A percentile compares a stretch with the other conserved stretches of the same genome.
Evolutionary conservation across 768 basidiomycete species (phyloP).

Genomic region (Phylloporus sp.): DNA sequence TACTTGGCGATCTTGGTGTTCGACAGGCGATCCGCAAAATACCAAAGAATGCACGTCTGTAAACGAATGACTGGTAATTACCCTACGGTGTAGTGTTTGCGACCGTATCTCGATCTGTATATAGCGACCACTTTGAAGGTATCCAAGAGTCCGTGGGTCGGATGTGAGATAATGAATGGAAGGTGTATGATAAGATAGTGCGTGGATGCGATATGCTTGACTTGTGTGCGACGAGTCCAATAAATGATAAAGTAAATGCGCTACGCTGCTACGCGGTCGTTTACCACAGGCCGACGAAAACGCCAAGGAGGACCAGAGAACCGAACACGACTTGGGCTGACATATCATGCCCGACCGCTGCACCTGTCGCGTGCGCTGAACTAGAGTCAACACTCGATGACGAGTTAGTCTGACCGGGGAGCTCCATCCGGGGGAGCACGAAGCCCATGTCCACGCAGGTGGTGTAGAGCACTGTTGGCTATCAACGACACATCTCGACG

Average conservation of each 20-base stretch:
- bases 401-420: constrained; percentile 24
- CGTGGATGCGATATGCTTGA: not conserved
- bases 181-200: constrained; percentile 10
- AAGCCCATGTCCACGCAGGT: constrained; percentile 26
- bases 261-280: not conserved
- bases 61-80: constrained; percentile 7
- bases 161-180: constrained; percentile 6
- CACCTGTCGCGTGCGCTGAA: constrained; percentile 1
- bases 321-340: constrained; percentile 2
- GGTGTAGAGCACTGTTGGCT: constrained; percentile 17
- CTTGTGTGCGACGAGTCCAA: constrained; percentile 1
- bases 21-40: constrained; percentile 69
- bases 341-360: not conserved
- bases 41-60: constrained; percentile 47
- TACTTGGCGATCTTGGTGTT: constrained; percentile 68
- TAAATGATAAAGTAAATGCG: not conserved
- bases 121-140: not conserved
- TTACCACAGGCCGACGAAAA: constrained; percentile 14
- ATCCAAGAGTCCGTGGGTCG: not conserved
- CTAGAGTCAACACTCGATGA: too few species aligned
- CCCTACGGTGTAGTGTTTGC: not conserved
- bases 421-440: constrained; percentile 17
- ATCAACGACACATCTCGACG: not conserved
- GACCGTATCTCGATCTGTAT: not conserved
- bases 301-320: constrained; percentile 2